Percentiles rank a stretch among this genome's conserved stretches.
Evolutionary conservation across 148 eudicot species (phyloP).

Genomic region (Camellia japonica): DNA sequence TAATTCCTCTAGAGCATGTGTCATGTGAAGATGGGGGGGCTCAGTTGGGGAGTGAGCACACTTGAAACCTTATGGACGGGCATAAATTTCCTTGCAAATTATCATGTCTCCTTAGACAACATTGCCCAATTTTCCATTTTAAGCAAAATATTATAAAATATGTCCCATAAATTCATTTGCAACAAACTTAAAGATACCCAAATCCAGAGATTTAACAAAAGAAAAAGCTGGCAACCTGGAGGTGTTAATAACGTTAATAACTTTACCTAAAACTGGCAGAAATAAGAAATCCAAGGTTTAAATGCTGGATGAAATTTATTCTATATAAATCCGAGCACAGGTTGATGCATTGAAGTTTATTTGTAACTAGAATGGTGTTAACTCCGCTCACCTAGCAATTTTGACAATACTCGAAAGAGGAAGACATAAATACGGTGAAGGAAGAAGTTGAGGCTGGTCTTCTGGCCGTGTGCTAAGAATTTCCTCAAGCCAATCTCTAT

Average conservation of each 20-base stretch:
- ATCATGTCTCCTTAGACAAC: neutral
- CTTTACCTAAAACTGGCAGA: neutral
- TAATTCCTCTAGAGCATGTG: neutral
- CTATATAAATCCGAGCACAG: neutral
- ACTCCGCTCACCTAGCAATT: slow-evolving; percentile 50
- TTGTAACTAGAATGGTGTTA: neutral
- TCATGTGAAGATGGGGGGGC: neutral
- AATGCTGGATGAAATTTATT: neutral
- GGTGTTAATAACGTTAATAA: neutral
- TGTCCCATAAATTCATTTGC: neutral
- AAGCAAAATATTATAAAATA: neutral
- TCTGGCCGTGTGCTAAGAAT: slow-evolving; percentile 30
- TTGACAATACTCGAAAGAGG: slow-evolving; percentile 60
- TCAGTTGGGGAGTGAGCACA: too few species aligned
- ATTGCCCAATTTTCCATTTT: neutral
- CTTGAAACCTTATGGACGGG: too few species aligned
- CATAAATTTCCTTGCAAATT: neutral
- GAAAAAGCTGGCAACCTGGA: neutral
- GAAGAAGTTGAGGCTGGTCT: slow-evolving; percentile 24
- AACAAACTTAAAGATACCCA: neutral
- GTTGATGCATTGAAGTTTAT: neutral
- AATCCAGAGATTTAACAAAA: neutral
- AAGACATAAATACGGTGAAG: slow-evolving; percentile 54
- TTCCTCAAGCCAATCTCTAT: slow-evolving; percentile 55
- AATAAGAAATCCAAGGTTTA: neutral